Evolutionary conservation across 2,329 filamentous ascomycete species (phyloP).

Genomic region (Atkinsonella hypoxylon): DNA sequence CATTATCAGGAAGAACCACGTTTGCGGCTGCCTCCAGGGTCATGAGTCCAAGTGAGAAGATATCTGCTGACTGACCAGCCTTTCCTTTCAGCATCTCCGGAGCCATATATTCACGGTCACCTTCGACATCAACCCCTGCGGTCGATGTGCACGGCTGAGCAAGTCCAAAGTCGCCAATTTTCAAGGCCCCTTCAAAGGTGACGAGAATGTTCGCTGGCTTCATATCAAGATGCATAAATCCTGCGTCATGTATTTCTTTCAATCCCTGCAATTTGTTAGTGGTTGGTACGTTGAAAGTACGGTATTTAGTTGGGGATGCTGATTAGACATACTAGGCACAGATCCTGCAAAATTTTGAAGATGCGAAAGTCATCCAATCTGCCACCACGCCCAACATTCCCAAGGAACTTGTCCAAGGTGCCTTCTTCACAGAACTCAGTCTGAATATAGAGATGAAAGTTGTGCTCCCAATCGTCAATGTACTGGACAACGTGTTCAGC

Average conservation of each 20-base stretch:
- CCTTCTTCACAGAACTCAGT: slow-evolving; percentile 96
- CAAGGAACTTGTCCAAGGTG: slow-evolving; percentile 74
- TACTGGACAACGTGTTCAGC: slow-evolving; percentile 80
- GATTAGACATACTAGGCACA: slow-evolving; percentile 55
- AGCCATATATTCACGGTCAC: slow-evolving; percentile 91
- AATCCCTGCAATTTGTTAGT: slow-evolving; percentile 50
- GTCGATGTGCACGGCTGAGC: slow-evolving; percentile 69
- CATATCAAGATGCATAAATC: slow-evolving; percentile 75
- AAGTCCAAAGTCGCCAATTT: slow-evolving; percentile 79
- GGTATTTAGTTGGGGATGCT: not conserved
- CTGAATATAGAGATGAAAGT: slow-evolving; percentile 84
- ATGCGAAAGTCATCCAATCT: slow-evolving; percentile 94
- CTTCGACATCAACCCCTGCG: slow-evolving; percentile 73
- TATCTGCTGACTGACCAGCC: slow-evolving; percentile 82
- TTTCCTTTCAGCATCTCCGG: slow-evolving; percentile 80
- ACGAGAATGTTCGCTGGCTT: slow-evolving; percentile 81
- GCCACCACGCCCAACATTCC: slow-evolving; percentile 70
- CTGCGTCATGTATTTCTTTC: slow-evolving; percentile 77
- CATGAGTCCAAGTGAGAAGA: slow-evolving; percentile 90
- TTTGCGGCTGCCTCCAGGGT: slow-evolving; percentile 92
- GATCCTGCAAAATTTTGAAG: slow-evolving; percentile 91
- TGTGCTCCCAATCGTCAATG: slow-evolving; percentile 77
- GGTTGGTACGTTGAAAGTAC: not conserved
- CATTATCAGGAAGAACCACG: slow-evolving; percentile 86
- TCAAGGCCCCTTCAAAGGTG: slow-evolving; percentile 67